Evolutionary conservation across 129 eudicot genomes (phyloP).

Genomic region (Lactuca saligna): DNA sequence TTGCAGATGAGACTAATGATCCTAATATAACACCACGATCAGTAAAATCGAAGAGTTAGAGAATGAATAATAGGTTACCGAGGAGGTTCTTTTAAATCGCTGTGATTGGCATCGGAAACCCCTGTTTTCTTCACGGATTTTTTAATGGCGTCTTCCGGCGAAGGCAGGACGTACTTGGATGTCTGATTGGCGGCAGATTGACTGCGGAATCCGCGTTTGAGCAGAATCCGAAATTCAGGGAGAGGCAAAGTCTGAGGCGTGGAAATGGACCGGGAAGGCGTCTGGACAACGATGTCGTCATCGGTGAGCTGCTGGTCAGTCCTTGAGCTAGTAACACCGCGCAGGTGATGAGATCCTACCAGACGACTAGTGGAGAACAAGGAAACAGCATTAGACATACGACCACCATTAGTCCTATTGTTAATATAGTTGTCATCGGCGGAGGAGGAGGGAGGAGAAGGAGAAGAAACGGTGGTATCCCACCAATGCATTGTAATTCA

Average conservation of each 20-base stretch:
- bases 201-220: slow-evolving; percentile 31
- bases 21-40: neutral
- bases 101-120: slow-evolving; percentile 1
- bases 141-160: slow-evolving; percentile 34
- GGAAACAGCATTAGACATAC: slow-evolving; percentile 11
- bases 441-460: slow-evolving; percentile 25
- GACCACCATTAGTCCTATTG: neutral
- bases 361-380: slow-evolving; percentile 7
- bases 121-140: slow-evolving; percentile 22
- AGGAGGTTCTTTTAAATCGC: neutral
- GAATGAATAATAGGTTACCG: slow-evolving; percentile 6
- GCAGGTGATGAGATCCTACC: slow-evolving; percentile 23
- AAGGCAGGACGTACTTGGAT: slow-evolving; percentile 36
- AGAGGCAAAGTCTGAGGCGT: slow-evolving; percentile 64
- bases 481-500: slow-evolving; percentile 50
- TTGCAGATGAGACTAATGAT: neutral
- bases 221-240: slow-evolving; percentile 44
- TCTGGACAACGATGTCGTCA: slow-evolving; percentile 10
- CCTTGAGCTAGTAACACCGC: slow-evolving; percentile 22
- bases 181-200: slow-evolving; percentile 20
- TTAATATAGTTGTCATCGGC: slow-evolving; percentile 26
- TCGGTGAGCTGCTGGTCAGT: slow-evolving; percentile 28
- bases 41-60: neutral
- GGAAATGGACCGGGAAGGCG: slow-evolving; percentile 12
- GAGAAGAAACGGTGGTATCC: slow-evolving; percentile 40